Evolutionary conservation across 495 filamentous ascomycete genomes (phyloP).

Genomic region (Chaetomidium leptoderma): DNA sequence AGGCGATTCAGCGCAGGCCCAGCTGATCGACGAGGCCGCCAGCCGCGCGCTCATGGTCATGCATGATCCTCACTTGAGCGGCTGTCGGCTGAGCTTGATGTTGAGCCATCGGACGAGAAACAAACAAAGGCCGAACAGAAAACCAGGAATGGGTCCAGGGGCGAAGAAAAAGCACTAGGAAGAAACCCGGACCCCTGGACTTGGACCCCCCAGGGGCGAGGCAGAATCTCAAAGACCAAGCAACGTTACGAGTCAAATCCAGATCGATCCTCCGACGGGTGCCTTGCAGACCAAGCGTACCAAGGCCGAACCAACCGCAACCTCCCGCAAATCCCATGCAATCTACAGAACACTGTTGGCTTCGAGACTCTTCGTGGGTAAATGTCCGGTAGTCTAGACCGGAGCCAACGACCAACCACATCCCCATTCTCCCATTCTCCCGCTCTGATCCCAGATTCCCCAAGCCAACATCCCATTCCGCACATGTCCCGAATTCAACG

Average conservation of each 20-base stretch:
- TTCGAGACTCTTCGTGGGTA: background rate
- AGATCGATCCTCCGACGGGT: background rate
- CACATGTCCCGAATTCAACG: conserved; percentile 7
- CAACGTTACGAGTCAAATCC: conserved; percentile 7
- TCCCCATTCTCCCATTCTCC: background rate
- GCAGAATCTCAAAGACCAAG: too few relatives aligned
- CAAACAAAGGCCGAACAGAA: background rate
- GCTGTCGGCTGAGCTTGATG: background rate
- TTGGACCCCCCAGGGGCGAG: too few relatives aligned
- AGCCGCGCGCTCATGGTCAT: conserved; percentile 17
- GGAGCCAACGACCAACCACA: background rate
- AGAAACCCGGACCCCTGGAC: background rate
- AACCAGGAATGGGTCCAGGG: background rate
- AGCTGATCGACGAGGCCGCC: conserved; percentile 16
- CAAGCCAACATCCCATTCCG: conserved; percentile 9
- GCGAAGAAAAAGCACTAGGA: background rate
- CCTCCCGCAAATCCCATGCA: conserved; percentile 7
- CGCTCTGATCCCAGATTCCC: background rate
- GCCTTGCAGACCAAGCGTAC: background rate
- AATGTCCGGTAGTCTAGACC: background rate
- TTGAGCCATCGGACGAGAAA: conserved; percentile 4
- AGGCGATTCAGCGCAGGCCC: background rate
- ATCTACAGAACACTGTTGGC: background rate
- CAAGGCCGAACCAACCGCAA: conserved; percentile 1
- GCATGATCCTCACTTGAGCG: conserved; percentile 9